These are phyloP conservation scores for Termitomyces sp. DNA, from an alignment of 768 basidiomycete genomes.

Conservation along the genomic window DNA sequence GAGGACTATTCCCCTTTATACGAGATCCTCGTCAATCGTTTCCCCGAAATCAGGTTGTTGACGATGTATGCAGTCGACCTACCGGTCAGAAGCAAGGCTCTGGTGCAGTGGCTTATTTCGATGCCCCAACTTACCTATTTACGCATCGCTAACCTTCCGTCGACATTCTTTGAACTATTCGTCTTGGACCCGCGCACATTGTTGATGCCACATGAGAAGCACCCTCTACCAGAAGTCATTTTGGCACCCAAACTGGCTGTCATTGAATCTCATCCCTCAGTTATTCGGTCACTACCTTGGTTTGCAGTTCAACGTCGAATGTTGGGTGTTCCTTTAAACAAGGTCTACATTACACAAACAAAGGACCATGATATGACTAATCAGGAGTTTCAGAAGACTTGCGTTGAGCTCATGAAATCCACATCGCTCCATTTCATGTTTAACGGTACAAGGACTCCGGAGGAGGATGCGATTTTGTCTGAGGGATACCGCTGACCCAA, in stretches of 20 bases:
- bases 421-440: constrained; percentile 27
- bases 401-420: constrained; percentile 25
- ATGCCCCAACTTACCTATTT: constrained; percentile 55
- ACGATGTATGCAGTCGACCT: constrained; percentile 48
- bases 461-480: constrained; percentile 36
- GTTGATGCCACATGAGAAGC: constrained; percentile 5
- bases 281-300: constrained; percentile 26
- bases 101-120: constrained; percentile 53
- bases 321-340: constrained; percentile 44
- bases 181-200: constrained; percentile 33
- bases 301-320: constrained; percentile 35
- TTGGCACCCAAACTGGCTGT: constrained; percentile 44
- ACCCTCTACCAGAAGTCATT: constrained; percentile 15
- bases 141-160: constrained; percentile 42
- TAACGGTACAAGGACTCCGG: constrained; percentile 39
- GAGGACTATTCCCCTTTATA: constrained; percentile 52
- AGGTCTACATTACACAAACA: constrained; percentile 40
- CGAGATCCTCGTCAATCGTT: constrained; percentile 40
- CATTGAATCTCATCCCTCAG: constrained; percentile 43
- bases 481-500: not conserved
- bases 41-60: constrained; percentile 51
- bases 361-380: not conserved
- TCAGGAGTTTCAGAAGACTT: constrained; percentile 17
- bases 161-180: constrained; percentile 46
- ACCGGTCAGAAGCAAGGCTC: constrained; percentile 18